phyloP scores from a whole-genome alignment of 75 land plant genomes.

The Selaginella tamariscina region DNA sequence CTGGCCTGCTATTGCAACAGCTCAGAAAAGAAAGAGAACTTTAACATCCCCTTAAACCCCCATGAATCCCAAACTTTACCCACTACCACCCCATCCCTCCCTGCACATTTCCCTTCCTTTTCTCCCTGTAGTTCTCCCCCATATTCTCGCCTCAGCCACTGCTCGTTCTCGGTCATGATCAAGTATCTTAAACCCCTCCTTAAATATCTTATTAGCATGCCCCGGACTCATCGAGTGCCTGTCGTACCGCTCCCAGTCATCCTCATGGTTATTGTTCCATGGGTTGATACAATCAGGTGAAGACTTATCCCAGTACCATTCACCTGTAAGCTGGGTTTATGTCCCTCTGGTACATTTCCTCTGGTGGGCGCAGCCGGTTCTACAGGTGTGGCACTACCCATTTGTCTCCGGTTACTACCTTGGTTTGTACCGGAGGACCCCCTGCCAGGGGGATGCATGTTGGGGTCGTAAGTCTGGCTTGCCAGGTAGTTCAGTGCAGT shows the following conservation, averaged over 20 bases:
- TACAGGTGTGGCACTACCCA: too few species aligned
- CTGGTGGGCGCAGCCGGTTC: neutral
- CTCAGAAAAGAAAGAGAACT: too few species aligned
- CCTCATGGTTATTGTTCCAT: neutral
- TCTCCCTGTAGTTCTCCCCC: conserved; percentile 74
- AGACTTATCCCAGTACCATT: neutral
- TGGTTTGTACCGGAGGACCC: too few species aligned
- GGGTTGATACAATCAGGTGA: neutral
- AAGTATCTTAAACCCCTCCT: neutral
- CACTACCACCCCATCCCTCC: conserved; percentile 30
- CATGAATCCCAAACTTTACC: too few species aligned
- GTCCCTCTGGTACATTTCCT: neutral
- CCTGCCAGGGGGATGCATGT: conserved; percentile 13
- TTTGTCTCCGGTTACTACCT: too few species aligned
- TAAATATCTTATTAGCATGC: neutral
- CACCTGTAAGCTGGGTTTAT: neutral
- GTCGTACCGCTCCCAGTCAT: neutral
- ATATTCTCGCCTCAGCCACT: conserved; percentile 82
- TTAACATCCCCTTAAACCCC: too few species aligned
- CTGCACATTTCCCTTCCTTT: conserved; percentile 36
- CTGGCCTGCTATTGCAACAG: too few species aligned
- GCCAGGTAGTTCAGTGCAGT: conserved; percentile 39
- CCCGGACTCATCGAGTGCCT: neutral
- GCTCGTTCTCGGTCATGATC: conserved; percentile 51
- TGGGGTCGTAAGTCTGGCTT: conserved; percentile 31